A percentile compares a stretch with the other conserved stretches of the same genome.
Conservation (phyloP, 345 rosid species). For the Syzygium jambos region DNA sequence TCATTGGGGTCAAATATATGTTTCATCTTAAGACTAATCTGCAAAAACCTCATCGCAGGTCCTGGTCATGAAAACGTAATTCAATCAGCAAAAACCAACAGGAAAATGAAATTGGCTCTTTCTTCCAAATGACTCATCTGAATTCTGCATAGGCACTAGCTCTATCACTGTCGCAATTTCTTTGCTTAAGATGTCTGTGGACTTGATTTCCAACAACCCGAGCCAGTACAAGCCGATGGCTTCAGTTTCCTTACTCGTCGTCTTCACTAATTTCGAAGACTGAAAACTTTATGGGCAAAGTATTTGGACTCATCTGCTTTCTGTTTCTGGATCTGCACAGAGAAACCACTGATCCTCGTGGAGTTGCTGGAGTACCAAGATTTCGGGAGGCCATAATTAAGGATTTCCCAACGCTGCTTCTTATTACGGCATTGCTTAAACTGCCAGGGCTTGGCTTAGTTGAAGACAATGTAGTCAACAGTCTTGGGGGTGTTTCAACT, state of each 20-base stretch:
- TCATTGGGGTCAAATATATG: not conserved
- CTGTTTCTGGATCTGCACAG: constrained; percentile 15
- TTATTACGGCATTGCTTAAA: constrained; percentile 1
- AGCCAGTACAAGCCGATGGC: not conserved
- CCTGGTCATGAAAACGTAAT: not conserved
- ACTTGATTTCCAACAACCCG: not conserved
- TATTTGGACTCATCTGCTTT: not conserved
- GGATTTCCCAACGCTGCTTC: constrained; percentile 27
- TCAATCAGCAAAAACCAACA: not conserved
- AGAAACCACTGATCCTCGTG: constrained; percentile 9
- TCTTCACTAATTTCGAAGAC: constrained; percentile 36
- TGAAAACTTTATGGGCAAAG: constrained; percentile 8
- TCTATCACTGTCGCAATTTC: not conserved
- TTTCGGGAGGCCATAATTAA: constrained; percentile 27
- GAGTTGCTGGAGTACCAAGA: constrained; percentile 10
- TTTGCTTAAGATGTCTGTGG: not conserved
- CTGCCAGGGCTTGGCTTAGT: not conserved
- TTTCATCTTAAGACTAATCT: not conserved
- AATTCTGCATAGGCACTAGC: not conserved
- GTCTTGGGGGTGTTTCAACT: constrained; percentile 14
- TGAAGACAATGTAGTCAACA: not conserved
- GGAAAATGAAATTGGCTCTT: not conserved
- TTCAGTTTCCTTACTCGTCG: constrained; percentile 16
- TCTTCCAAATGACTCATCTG: not conserved
- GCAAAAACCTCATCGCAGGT: not conserved